Evolutionary conservation across 352 stramenopile species (phyloP).

Genomic region (Phytophthora megakarya): DNA sequence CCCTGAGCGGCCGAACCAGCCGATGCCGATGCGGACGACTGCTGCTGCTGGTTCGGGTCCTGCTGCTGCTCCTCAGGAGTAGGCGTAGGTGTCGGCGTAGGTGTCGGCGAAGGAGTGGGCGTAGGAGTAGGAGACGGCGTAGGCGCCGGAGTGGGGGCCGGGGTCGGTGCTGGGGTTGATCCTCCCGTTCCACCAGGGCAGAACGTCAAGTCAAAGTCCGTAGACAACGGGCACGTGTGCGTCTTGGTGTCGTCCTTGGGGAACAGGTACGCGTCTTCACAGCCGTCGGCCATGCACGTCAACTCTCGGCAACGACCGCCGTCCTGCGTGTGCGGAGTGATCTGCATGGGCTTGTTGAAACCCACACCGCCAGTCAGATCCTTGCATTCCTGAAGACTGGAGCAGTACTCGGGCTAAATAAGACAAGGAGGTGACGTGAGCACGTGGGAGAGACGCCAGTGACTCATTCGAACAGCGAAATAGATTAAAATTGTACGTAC

Average conservation of each 20-base stretch:
- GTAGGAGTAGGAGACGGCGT: constrained; percentile 36
- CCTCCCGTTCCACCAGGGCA: constrained; percentile 52
- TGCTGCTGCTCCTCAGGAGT: neutral
- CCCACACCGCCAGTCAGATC: constrained; percentile 58
- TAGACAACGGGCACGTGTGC: constrained; percentile 48
- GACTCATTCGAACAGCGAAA: constrained; percentile 11
- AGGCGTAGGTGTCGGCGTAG: constrained; percentile 37
- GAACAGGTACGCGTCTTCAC: constrained; percentile 63
- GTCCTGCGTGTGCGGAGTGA: constrained; percentile 42
- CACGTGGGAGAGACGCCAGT: constrained; percentile 6
- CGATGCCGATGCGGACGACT: constrained; percentile 10
- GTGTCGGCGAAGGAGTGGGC: constrained; percentile 38
- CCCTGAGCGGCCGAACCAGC: constrained; percentile 20
- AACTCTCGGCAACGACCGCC: constrained; percentile 53
- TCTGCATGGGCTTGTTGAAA: constrained; percentile 75
- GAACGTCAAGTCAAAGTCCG: constrained; percentile 69
- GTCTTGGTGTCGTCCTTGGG: constrained; percentile 81
- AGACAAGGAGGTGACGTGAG: constrained; percentile 19
- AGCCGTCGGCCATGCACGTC: constrained; percentile 59
- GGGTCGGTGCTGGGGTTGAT: constrained; percentile 21
- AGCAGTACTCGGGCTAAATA: constrained; percentile 59
- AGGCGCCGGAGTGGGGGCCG: constrained; percentile 35
- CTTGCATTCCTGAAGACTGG: constrained; percentile 58
- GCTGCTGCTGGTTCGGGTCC: constrained; percentile 6
- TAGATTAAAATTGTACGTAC: constrained; percentile 41